These are phyloP conservation scores for Gentiana straminea DNA, from an alignment of 257 asterid genomes.

Conservation along the genomic window DNA sequence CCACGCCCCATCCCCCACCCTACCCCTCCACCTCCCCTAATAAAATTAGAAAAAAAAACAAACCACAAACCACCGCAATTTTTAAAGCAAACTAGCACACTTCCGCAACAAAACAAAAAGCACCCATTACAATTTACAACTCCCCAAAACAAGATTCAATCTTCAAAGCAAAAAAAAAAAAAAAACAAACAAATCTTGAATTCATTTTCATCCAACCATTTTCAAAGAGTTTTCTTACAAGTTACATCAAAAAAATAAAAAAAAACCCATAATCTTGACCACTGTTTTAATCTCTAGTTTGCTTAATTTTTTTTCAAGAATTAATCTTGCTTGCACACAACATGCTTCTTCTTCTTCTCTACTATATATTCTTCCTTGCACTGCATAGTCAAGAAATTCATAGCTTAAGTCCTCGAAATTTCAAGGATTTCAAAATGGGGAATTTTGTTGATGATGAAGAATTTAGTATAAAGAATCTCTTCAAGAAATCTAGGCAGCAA, in stretches of 20 bases:
- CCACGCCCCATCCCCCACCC: no score
- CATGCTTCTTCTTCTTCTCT: constrained; percentile 13
- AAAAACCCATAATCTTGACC: not conserved
- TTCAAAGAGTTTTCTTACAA: constrained; percentile 8
- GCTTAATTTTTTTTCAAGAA: not conserved
- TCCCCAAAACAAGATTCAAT: no score
- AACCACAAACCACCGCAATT: no score
- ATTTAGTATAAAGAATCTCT: constrained; percentile 4
- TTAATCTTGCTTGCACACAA: constrained; percentile 15
- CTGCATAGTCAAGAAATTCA: constrained; percentile 12
- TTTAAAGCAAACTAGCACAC: no score
- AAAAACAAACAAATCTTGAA: no score
- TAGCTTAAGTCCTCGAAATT: constrained; percentile 8
- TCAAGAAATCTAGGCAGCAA: constrained; percentile 24
- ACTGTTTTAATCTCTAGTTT: not conserved
- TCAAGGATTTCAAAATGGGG: constrained; percentile 24
- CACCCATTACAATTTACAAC: no score
- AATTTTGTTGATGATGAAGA: constrained; percentile 4
- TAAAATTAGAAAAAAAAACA: no score
- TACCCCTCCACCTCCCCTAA: no score
- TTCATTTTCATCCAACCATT: no score
- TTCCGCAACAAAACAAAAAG: no score
- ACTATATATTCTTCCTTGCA: constrained; percentile 10
- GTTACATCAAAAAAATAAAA: not conserved
- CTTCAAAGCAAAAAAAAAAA: no score